Evolutionary conservation across 2,329 filamentous ascomycete species (phyloP).

Genomic region (Colletotrichum horii): DNA sequence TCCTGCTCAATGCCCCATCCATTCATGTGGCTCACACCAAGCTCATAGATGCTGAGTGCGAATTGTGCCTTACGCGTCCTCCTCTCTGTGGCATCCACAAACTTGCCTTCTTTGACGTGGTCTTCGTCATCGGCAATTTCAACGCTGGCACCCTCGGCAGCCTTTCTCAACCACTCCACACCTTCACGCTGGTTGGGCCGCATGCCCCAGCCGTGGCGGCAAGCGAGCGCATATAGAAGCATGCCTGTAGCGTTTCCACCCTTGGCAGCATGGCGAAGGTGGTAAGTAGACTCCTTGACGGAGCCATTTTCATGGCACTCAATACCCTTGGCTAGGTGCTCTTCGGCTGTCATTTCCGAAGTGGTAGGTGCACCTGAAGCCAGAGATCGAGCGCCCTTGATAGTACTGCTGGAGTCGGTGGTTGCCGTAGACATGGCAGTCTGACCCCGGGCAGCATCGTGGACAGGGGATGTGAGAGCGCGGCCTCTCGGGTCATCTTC

Average conservation of each 20-base stretch:
- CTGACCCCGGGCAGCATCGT: conserved; percentile 45
- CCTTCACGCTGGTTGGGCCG: conserved; percentile 88
- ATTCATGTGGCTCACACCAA: conserved; percentile 96
- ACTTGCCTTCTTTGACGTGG: conserved; percentile 64
- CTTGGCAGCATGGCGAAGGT: conserved; percentile 86
- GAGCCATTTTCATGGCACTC: conserved; percentile 87
- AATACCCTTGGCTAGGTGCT: conserved; percentile 90
- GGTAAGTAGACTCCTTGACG: conserved; percentile 93
- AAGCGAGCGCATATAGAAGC: conserved; percentile 94
- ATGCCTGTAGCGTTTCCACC: conserved; percentile 90
- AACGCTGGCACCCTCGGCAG: conserved; percentile 81
- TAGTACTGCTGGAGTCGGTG: conserved; percentile 61
- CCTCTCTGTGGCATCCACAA: conserved; percentile 69
- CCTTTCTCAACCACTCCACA: conserved; percentile 89
- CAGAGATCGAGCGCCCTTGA: conserved; percentile 48
- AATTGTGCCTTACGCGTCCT: conserved; percentile 92
- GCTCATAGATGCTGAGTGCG: conserved; percentile 92
- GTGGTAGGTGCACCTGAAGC: conserved; percentile 59
- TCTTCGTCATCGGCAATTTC: conserved; percentile 86
- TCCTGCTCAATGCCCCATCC: conserved; percentile 98
- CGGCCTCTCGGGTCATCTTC: conserved; percentile 56
- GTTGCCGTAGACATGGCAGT: conserved; percentile 55
- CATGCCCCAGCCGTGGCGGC: conserved; percentile 98
- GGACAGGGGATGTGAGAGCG: conserved; percentile 38
- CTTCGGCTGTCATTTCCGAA: conserved; percentile 79